phyloP scores from a whole-genome alignment of 2,329 filamentous ascomycete genomes.

The Sphaerulina vaccinii region DNA sequence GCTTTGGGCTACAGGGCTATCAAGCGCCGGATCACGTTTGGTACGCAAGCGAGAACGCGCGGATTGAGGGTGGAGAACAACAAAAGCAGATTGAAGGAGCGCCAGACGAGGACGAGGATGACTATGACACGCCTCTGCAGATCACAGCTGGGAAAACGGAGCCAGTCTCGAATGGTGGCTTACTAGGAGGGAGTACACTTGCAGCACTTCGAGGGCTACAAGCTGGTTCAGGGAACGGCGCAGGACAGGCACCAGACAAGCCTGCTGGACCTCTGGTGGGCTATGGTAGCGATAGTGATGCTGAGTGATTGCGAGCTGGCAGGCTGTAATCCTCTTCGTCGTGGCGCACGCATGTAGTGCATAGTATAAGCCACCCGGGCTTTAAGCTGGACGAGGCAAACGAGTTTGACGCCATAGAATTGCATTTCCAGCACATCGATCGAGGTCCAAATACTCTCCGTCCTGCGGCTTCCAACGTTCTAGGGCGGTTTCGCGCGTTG shows the following conservation, averaged over 20 bases:
- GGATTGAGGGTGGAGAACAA: constrained; percentile 60
- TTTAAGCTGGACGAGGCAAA: too few relatives aligned
- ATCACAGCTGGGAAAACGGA: constrained; percentile 46
- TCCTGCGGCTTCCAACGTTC: too few relatives aligned
- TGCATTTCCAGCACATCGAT: too few relatives aligned
- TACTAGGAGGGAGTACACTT: constrained; percentile 79
- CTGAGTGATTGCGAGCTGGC: constrained; percentile 41
- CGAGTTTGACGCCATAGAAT: too few relatives aligned
- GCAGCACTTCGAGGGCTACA: constrained; percentile 67
- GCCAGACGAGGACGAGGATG: constrained; percentile 39
- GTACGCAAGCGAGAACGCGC: constrained; percentile 75
- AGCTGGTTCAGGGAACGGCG: constrained; percentile 45
- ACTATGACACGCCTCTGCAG: constrained; percentile 37
- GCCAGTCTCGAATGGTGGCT: constrained; percentile 53
- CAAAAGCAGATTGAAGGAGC: constrained; percentile 34
- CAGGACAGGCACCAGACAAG: constrained; percentile 52
- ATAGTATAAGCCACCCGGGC: too few relatives aligned
- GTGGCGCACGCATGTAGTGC: too few relatives aligned
- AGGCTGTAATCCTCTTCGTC: neutral
- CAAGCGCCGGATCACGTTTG: constrained; percentile 93
- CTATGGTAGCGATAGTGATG: constrained; percentile 89
- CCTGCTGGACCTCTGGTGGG: constrained; percentile 73
- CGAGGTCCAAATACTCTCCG: too few relatives aligned
- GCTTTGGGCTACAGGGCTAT: constrained; percentile 85
- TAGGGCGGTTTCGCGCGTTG: too few relatives aligned